These are phyloP conservation scores for Russula sp. DNA, from an alignment of 768 basidiomycete genomes.

Conservation along the genomic window DNA sequence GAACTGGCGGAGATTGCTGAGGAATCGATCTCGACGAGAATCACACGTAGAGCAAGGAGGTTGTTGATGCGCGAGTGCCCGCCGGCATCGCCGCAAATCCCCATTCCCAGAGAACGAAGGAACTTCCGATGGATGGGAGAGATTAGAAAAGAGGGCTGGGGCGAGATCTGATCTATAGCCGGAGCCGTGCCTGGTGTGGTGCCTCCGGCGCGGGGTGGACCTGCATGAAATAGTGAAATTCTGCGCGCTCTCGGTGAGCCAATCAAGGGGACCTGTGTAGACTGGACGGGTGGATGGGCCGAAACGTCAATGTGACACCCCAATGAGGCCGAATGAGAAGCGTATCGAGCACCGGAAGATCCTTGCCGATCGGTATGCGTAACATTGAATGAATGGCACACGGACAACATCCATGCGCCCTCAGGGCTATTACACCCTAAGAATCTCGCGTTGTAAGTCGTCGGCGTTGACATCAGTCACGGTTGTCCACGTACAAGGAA, in stretches of 20 bases:
- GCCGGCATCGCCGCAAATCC: not conserved
- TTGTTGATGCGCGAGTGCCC: not conserved
- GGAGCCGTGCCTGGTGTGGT: not conserved
- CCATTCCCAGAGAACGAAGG: not conserved
- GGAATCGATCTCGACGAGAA: not conserved
- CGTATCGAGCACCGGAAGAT: not conserved
- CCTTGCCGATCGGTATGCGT: not conserved
- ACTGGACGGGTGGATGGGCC: conserved; percentile 1
- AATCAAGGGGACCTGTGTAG: not conserved
- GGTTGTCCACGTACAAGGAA: not conserved
- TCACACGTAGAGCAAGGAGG: too few relatives aligned
- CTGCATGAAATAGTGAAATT: not conserved
- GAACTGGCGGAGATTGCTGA: not conserved
- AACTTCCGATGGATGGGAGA: not conserved
- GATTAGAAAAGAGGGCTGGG: not conserved
- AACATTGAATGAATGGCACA: not conserved
- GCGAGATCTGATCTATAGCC: conserved; percentile 8
- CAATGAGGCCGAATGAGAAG: not conserved
- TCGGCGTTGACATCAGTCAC: not conserved
- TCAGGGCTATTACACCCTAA: not conserved
- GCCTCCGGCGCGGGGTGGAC: not conserved
- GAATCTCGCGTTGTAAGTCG: not conserved
- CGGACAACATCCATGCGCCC: not conserved
- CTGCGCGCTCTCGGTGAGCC: not conserved
- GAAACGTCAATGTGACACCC: not conserved